Evolutionary conservation across 257 asterid species (phyloP).

Genomic region (Cynanchum wilfordii): DNA sequence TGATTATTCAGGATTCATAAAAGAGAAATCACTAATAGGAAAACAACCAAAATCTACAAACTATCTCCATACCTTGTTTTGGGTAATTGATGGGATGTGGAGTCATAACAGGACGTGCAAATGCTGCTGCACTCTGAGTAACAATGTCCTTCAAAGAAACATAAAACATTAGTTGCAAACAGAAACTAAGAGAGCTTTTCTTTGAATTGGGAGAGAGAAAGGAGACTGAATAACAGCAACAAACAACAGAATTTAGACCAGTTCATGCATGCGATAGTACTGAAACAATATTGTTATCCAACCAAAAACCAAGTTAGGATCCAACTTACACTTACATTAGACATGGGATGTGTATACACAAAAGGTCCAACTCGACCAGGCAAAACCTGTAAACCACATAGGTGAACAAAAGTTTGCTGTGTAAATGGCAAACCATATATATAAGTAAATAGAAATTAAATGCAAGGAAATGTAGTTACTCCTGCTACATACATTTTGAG

Average conservation of each 20-base stretch:
- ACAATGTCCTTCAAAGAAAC: conserved; percentile 39
- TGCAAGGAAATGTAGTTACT: neutral
- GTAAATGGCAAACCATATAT: conserved; percentile 9
- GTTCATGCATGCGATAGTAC: neutral
- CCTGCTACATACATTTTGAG: conserved; percentile 51
- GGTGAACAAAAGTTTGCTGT: neutral
- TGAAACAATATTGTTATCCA: neutral
- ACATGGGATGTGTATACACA: conserved; percentile 60
- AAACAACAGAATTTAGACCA: too few species aligned
- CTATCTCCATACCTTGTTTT: conserved; percentile 59
- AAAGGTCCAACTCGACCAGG: conserved; percentile 58
- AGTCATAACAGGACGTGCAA: conserved; percentile 42
- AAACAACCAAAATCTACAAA: neutral
- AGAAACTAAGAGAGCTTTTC: neutral
- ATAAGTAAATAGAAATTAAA: neutral
- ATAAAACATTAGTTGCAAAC: conserved; percentile 3
- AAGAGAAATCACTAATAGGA: neutral
- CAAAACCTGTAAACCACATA: conserved; percentile 51
- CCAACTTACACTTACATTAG: conserved; percentile 47
- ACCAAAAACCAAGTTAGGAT: neutral
- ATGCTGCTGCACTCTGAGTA: conserved; percentile 45
- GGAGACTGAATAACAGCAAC: too few species aligned
- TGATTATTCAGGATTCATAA: neutral
- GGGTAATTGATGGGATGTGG: conserved; percentile 50
- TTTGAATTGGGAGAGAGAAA: neutral